phyloP scores from a whole-genome alignment of 2,329 filamentous ascomycete species.

The Trichoderma lentiforme region DNA sequence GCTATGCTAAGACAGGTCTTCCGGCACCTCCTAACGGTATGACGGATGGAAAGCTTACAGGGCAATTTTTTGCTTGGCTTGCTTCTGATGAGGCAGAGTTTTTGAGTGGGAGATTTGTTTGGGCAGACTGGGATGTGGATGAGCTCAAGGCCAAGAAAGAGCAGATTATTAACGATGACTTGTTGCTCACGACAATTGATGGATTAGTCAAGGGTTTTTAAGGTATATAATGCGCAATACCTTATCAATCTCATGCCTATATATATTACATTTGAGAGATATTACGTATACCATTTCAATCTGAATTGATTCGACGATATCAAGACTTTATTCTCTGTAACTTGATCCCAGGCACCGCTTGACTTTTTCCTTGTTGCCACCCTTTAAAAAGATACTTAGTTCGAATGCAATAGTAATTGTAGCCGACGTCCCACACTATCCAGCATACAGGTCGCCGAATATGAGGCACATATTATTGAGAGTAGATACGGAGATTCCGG shows the following conservation, averaged over 20 bases:
- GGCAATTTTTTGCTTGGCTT: not conserved
- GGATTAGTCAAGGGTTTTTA: not conserved
- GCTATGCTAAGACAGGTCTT: not conserved
- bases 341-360: not conserved
- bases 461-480: not conserved
- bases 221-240: not conserved
- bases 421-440: rapidly evolving
- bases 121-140: not conserved
- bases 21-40: not conserved
- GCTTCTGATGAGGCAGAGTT: not conserved
- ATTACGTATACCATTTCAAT: not conserved
- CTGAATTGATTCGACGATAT: not conserved
- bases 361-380: no score
- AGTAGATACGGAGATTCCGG: not conserved
- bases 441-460: not conserved
- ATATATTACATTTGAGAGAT: no score
- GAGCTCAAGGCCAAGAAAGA: not conserved
- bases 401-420: not conserved
- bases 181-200: not conserved
- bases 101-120: not conserved
- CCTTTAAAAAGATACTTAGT: no score
- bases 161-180: not conserved
- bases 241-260: not conserved
- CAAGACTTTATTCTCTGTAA: not conserved
- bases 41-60: not conserved